Evolutionary conservation across 305 asterid genomes (phyloP), one percentile per base, ranked within the genome.

Genomic region (Fraxinus albicans): DNA sequence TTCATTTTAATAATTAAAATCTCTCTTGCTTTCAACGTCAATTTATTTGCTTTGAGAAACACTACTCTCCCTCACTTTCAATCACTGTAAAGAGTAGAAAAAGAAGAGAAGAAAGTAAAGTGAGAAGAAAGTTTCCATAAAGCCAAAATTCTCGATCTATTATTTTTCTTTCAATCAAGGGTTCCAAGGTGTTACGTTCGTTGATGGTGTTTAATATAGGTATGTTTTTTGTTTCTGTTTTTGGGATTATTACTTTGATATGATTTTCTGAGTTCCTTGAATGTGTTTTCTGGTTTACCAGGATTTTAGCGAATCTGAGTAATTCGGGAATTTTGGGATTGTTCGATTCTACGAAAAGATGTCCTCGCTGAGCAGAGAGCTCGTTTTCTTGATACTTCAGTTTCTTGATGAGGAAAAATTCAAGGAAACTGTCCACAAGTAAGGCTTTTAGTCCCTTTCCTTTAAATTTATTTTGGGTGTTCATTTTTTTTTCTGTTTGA

Each of bases 341-440:
- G 63, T 6, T 84, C 80, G 82, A 84, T 29, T 77, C 81, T 60
- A 29, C 34, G 21, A 82, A 82, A 85, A 53, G 87, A 89, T 89
- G 96, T 40, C 88, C 38, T 86, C 91, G 12, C 60, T 89, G 33
- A 89, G 87, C 86, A 89, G 91, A 85, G 94, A 92, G 38, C 87
- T 92, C 29, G 90, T 89, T 72, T 86, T 89, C 70, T 77, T 90
- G 47, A 89, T 92, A 38, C 93, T 91, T 65, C 92, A 91, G 89
- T 90, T 90, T 83, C 83, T 91, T 40, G 91, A 91, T 60, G 94
- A 91, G 80, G 92, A 88, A 86, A 90, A 90, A 74, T 89, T 82
- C 44, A 91, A 90, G 88, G 95, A 90, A 10, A 83, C 95, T 4
- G 86, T 89, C 36, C 96, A 91, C 91, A 88, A 33, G 96, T 92